These are phyloP conservation scores for Exophiala spinifera DNA, from an alignment of 2,329 filamentous ascomycete species.

Conservation along the genomic window DNA sequence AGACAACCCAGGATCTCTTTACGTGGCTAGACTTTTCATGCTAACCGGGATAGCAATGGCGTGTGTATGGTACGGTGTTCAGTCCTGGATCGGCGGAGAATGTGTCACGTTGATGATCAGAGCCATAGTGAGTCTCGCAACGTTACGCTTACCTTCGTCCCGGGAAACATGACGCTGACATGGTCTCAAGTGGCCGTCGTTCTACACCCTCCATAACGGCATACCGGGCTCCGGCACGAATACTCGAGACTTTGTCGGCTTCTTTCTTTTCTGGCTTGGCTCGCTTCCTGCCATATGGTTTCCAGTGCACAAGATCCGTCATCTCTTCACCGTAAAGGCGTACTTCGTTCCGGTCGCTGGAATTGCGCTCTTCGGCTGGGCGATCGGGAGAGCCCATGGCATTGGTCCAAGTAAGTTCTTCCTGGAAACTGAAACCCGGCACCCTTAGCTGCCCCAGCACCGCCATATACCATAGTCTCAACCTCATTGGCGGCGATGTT, in stretches of 20 bases:
- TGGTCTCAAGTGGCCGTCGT: conserved; percentile 32
- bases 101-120: conserved; percentile 35
- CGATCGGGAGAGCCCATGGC: conserved; percentile 74
- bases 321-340: conserved; percentile 87
- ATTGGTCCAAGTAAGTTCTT: conserved; percentile 61
- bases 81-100: conserved; percentile 39
- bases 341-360: conserved; percentile 80
- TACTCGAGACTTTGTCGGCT: conserved; percentile 48
- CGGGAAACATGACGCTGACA: not conserved
- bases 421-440: too few relatives aligned
- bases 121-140: conserved; percentile 2
- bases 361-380: conserved; percentile 83
- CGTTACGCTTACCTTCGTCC: not conserved
- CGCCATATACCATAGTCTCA: too few relatives aligned
- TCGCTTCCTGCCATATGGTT: conserved; percentile 31
- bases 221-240: conserved; percentile 68
- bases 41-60: conserved; percentile 51
- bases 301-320: conserved; percentile 49
- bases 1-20: conserved; percentile 63
- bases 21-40: conserved; percentile 35
- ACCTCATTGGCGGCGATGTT: too few relatives aligned
- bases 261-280: conserved; percentile 35
- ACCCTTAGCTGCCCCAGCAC: too few relatives aligned
- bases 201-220: conserved; percentile 58
- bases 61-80: conserved; percentile 44